Evolutionary conservation across 257 asterid species (phyloP).

Genomic region (Ophiorrhiza pumila): DNA sequence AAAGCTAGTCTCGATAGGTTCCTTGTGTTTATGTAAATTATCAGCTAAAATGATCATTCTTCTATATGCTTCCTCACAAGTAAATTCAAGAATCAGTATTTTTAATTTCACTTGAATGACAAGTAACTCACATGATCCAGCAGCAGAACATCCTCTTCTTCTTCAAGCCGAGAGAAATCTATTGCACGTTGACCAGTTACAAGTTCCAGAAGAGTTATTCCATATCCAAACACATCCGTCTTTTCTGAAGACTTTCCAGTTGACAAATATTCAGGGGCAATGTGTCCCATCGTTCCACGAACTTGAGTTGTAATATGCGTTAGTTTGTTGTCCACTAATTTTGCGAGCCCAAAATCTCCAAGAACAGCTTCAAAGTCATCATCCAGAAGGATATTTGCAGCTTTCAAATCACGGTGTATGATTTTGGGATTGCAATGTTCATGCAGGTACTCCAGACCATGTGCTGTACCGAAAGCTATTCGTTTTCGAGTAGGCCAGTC

Average conservation of each 20-base stretch:
- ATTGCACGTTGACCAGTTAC: conserved; percentile 92
- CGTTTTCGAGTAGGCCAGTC: conserved; percentile 75
- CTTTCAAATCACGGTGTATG: conserved; percentile 86
- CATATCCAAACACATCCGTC: conserved; percentile 90
- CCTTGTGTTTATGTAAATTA: not conserved
- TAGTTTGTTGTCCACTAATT: conserved; percentile 58
- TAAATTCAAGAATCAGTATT: not conserved
- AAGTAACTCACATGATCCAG: conserved; percentile 69
- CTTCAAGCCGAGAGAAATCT: conserved; percentile 83
- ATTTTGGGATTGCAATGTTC: conserved; percentile 88
- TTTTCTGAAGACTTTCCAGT: conserved; percentile 87
- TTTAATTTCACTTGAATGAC: not conserved
- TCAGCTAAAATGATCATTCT: not conserved
- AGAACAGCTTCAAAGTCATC: conserved; percentile 79
- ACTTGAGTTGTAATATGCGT: conserved; percentile 87
- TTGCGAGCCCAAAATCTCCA: conserved; percentile 91
- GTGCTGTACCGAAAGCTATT: conserved; percentile 87
- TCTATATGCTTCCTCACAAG: not conserved
- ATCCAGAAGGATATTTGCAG: conserved; percentile 80
- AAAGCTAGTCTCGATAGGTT: no score
- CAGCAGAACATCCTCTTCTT: conserved; percentile 87
- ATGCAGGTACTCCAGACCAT: conserved; percentile 88
- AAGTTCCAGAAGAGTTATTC: conserved; percentile 82
- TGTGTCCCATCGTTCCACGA: conserved; percentile 98
- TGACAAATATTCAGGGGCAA: conserved; percentile 86